These are phyloP conservation scores for Arabidopsis arenosa DNA, from an alignment of 345 rosid species.

Conservation along the genomic window DNA sequence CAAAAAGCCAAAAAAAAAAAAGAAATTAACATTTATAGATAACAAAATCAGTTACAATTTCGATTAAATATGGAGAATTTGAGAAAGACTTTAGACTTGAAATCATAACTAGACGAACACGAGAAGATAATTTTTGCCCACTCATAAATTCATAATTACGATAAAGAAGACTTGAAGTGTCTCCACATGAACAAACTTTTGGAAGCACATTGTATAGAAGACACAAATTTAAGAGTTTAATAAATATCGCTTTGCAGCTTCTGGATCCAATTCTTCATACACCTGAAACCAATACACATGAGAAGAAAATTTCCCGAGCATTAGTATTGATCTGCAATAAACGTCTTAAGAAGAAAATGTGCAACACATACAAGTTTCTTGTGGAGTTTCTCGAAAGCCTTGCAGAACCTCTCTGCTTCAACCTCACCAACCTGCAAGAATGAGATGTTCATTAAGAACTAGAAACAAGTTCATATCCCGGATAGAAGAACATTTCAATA, in stretches of 20 bases:
- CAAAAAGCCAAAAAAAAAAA: background rate
- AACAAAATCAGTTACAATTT: background rate
- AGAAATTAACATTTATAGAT: background rate
- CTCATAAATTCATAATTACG: constrained; percentile 33
- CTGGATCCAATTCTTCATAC: constrained; percentile 63
- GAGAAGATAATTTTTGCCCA: constrained; percentile 24
- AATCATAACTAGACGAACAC: constrained; percentile 31
- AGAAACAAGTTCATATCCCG: background rate
- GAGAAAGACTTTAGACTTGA: background rate
- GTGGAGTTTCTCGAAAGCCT: constrained; percentile 76
- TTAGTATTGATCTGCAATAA: background rate
- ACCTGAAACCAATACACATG: constrained; percentile 53
- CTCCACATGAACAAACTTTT: constrained; percentile 29
- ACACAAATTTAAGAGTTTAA: constrained; percentile 29
- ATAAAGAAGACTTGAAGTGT: background rate
- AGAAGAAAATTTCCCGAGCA: background rate
- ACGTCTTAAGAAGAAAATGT: background rate
- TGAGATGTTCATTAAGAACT: constrained; percentile 1
- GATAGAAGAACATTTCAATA: background rate
- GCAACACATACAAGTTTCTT: constrained; percentile 65
- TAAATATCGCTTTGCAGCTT: constrained; percentile 57
- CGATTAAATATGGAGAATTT: background rate
- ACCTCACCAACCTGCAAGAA: constrained; percentile 63
- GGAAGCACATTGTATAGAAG: constrained; percentile 20
- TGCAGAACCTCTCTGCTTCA: constrained; percentile 80